phyloP scores from a whole-genome alignment of 2,329 filamentous ascomycete genomes.

The Colletotrichum liaoningense region DNA sequence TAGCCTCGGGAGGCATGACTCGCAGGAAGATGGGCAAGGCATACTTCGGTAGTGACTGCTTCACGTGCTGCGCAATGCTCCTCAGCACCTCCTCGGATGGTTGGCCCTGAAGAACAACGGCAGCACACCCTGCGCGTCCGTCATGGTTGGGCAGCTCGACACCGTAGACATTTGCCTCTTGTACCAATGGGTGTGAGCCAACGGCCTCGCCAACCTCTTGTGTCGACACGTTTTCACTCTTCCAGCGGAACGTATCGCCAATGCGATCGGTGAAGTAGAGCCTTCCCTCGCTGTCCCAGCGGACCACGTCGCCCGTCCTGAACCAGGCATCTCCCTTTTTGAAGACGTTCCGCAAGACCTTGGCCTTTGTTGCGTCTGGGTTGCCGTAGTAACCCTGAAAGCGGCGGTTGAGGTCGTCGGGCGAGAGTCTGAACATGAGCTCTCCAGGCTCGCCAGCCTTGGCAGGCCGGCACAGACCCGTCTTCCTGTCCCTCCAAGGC shows the following conservation, averaged over 20 bases:
- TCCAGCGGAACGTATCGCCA: slow-evolving; percentile 83
- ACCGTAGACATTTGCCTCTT: slow-evolving; percentile 89
- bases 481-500: slow-evolving; percentile 74
- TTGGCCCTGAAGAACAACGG: slow-evolving; percentile 67
- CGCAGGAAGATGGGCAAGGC: slow-evolving; percentile 84
- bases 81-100: slow-evolving; percentile 59
- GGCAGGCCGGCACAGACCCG: slow-evolving; percentile 74
- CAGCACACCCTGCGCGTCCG: slow-evolving; percentile 84
- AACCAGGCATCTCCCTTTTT: slow-evolving; percentile 84
- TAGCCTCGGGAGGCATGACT: slow-evolving; percentile 65
- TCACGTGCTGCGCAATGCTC: slow-evolving; percentile 71
- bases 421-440: slow-evolving; percentile 77
- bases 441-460: slow-evolving; percentile 76
- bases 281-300: slow-evolving; percentile 76
- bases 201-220: slow-evolving; percentile 84
- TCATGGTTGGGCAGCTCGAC: slow-evolving; percentile 84
- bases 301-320: slow-evolving; percentile 84
- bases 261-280: slow-evolving; percentile 86
- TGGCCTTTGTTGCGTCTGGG: slow-evolving; percentile 74
- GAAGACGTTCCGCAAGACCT: slow-evolving; percentile 80
- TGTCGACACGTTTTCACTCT: slow-evolving; percentile 86
- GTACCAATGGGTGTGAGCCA: slow-evolving; percentile 72
- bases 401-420: slow-evolving; percentile 68
- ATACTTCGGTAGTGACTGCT: slow-evolving; percentile 73
- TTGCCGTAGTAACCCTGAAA: slow-evolving; percentile 91